Conservation (phyloP, 2,329 filamentous ascomycete genomes). For the Xylaria sp. region DNA sequence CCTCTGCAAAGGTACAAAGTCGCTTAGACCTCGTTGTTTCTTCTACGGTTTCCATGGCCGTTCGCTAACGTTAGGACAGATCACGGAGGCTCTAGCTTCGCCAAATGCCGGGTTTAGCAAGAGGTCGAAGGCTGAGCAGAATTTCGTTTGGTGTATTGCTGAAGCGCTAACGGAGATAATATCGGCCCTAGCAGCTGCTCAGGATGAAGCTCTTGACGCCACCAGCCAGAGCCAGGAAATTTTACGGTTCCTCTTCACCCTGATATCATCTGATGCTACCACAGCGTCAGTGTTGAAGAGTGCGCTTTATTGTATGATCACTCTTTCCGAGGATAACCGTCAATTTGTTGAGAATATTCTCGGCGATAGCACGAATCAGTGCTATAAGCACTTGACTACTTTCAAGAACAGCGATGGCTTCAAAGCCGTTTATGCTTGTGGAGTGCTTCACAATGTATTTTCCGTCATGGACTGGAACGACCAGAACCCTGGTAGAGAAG, state of each 20-base stretch:
- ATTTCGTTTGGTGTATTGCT: slow-evolving; percentile 59
- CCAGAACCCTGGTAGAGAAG: slow-evolving; percentile 53
- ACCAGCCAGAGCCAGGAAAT: slow-evolving; percentile 57
- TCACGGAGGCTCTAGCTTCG: slow-evolving; percentile 50
- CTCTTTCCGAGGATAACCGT: slow-evolving; percentile 65
- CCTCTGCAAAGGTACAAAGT: slow-evolving; percentile 56
- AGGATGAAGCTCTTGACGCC: slow-evolving; percentile 64
- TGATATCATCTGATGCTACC: slow-evolving; percentile 50
- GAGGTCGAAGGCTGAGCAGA: slow-evolving; percentile 58
- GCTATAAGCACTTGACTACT: slow-evolving; percentile 56
- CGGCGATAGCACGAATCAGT: slow-evolving; percentile 52
- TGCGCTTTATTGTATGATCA: slow-evolving; percentile 60
- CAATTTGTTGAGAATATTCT: slow-evolving; percentile 59
- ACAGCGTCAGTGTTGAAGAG: slow-evolving; percentile 53
- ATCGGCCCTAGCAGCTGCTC: slow-evolving; percentile 60
- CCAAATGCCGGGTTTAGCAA: slow-evolving; percentile 52
- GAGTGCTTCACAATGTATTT: slow-evolving; percentile 68
- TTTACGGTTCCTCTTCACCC: slow-evolving; percentile 59
- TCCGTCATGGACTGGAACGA: slow-evolving; percentile 59
- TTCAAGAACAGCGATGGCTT: slow-evolving; percentile 55
- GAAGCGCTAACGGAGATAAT: slow-evolving; percentile 60
- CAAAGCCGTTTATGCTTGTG: slow-evolving; percentile 62
- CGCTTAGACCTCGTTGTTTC: background rate
- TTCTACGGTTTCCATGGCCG: background rate
- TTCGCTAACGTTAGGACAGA: slow-evolving; percentile 39